These are phyloP conservation scores for Melampsora larici-populina DNA, from an alignment of 1,284 basidiomycete genomes.

Conservation along the genomic window DNA sequence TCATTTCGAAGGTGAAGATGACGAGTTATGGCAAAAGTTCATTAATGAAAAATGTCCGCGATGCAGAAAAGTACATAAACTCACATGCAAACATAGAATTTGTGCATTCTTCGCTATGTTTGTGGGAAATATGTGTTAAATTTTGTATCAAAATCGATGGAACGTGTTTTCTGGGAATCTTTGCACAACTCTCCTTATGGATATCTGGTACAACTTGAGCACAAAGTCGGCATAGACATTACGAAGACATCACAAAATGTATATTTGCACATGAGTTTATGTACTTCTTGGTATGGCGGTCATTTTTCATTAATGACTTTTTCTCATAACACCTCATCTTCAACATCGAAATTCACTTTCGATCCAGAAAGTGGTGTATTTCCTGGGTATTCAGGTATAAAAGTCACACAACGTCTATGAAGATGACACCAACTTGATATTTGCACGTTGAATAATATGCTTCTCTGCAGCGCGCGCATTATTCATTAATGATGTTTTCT, in stretches of 20 bases:
- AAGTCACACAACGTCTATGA: too few species aligned
- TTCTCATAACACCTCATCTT: too few species aligned
- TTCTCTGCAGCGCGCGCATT: too few species aligned
- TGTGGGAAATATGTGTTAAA: background rate
- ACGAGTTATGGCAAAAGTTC: too few species aligned
- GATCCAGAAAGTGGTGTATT: background rate
- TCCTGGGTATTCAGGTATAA: background rate
- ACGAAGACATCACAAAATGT: background rate
- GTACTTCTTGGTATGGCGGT: background rate
- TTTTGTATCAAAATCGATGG: background rate
- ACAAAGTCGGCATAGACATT: background rate
- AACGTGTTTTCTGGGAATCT: background rate
- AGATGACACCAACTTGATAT: too few species aligned
- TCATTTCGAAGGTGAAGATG: too few species aligned
- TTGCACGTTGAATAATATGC: too few species aligned
- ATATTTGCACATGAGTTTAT: background rate
- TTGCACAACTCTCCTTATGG: background rate
- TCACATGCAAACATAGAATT: background rate
- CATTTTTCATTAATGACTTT: background rate
- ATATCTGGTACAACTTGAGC: background rate
- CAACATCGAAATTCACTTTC: too few species aligned
- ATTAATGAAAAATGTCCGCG: too few species aligned
- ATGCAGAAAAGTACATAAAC: background rate
- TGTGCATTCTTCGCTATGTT: background rate
- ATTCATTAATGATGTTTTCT: too few species aligned